Evolutionary conservation across 345 rosid species (phyloP), one percentile per base, ranked within the genome.

Genomic region (Camelina neglecta): DNA sequence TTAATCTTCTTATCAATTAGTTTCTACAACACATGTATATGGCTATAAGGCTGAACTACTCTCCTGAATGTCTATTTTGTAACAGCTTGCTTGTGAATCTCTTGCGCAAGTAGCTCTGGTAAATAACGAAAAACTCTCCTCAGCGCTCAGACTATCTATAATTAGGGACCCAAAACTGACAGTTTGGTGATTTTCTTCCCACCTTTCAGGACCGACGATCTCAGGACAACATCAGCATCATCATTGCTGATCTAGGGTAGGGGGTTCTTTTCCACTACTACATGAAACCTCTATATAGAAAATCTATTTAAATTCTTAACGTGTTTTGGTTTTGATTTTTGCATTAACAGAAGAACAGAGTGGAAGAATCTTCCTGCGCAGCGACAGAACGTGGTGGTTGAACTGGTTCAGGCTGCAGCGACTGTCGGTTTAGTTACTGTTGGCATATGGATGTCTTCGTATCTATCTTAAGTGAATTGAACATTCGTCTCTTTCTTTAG

Each of bases 191-290:
- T 29, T 45, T 45, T 45, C 1, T 45, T 45, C 55, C 41, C 23
- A 26, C 2, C 8, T 45, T 45, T 26, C 91, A 93, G 97, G 94
- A 93, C 64, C 88, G 81, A 16, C 77, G 77, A 50, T 86, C 98
- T 62, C 86, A 89, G 81, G 97, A 91, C 80, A 93, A 91, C 61
- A 70, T 93, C 61, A 93, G 93, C 79, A 82, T 91, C 74, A 71
- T 88, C 60, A 86, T 91, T 36, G 96, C 97, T 24, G 96, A 93
- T 78, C 75, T 91, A 67, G 98, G 98, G 98, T 91, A 87, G 11
- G 41, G 67, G 3, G 12, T 49, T 31, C 10, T 5, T 45, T 45
- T 26, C 23, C 54, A 64, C 10, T 62, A 13, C n/a, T 61, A 61
- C 49, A 11, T 35, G 44, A 59, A 35, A 35, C 63, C 21, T 31